These are phyloP conservation scores for Globisporangium orthogonon DNA, from an alignment of 352 stramenopile genomes.

Conservation along the genomic window DNA sequence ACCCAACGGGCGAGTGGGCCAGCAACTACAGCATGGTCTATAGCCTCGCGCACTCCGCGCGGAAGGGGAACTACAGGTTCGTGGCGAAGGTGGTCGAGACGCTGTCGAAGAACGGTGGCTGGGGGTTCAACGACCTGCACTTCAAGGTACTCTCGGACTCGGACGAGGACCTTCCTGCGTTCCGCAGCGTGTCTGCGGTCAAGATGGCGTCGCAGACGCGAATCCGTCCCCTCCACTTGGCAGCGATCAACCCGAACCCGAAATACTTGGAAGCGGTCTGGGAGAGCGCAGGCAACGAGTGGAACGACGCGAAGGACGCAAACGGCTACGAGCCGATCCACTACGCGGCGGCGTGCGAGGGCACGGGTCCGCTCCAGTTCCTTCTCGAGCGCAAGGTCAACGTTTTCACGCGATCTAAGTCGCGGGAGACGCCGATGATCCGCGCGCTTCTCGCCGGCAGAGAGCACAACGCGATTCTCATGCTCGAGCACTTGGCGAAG, in stretches of 20 bases:
- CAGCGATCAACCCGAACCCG: constrained; percentile 66
- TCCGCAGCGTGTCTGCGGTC: constrained; percentile 53
- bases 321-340: constrained; percentile 58
- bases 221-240: constrained; percentile 65
- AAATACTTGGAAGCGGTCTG: constrained; percentile 59
- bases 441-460: constrained; percentile 35
- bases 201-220: constrained; percentile 60
- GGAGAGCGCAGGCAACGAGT: constrained; percentile 46
- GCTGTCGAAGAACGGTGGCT: constrained; percentile 35
- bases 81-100: constrained; percentile 32
- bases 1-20: constrained; percentile 53
- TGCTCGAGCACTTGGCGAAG: constrained; percentile 52
- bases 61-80: constrained; percentile 33
- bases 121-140: constrained; percentile 62
- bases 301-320: constrained; percentile 44
- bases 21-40: constrained; percentile 16
- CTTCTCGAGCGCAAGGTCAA: constrained; percentile 47
- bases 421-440: constrained; percentile 57
- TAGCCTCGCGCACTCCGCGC: constrained; percentile 18
- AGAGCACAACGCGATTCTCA: constrained; percentile 49
- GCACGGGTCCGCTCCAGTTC: constrained; percentile 44
- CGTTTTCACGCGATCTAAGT: constrained; percentile 56
- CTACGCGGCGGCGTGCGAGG: constrained; percentile 55
- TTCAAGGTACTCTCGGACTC: constrained; percentile 40
- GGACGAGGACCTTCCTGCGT: constrained; percentile 33